Base-by-base conservation (phyloP, 225 moss, liverwort and hornwort species). In the Anthoceros angustus region DNA sequence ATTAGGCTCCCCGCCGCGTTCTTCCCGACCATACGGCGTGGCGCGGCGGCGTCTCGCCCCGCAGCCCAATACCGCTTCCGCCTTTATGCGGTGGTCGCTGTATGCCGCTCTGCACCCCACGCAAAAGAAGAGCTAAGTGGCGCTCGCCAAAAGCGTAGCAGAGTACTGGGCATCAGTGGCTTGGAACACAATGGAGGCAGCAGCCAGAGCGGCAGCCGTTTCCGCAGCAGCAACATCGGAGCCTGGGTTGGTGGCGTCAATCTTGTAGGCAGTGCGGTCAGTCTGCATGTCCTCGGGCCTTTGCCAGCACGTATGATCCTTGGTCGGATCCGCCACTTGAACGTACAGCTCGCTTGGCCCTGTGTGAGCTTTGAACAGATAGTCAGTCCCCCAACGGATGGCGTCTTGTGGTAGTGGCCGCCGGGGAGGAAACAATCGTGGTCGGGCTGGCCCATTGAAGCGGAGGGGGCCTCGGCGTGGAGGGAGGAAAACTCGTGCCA, bases 171-270 rank as follows among this genome's bases (percentile, higher is more conserved):
- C 68, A 50, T 93, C 89, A 23, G 74, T 63, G 0, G 62, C n/a
- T 10, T 76, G 70, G 73, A 93, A 93, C 0, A 85, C 72, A 5
- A 93, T 72, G n/a, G n/a, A n/a, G n/a, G n/a, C n/a, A n/a, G n/a
- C n/a, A n/a, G n/a, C n/a, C n/a, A n/a, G n/a, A n/a, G 93, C 93
- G 25, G 89, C 93, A 10, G 93, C 89, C 0, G 89, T 93, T 70
- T 93, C 93, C 0, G 77, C 89, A 2, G 80, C 89, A 5, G 87
- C 79, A n/a, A n/a, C 79, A 45, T 93, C 93, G n/a, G 93, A 93
- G 0, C 93, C 93, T 11, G 75, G 89, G 0, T 62, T 66, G 72
- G 65, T 89, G 93, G 62, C 89, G 32, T 32, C 32, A 1, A 32
- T 32, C 32, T 32, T 32, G 32, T 32, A 32, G 32, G 32, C 32